Conservation (phyloP, 2,329 filamentous ascomycete genomes). For the Cordyceps cateniannulata region DNA sequence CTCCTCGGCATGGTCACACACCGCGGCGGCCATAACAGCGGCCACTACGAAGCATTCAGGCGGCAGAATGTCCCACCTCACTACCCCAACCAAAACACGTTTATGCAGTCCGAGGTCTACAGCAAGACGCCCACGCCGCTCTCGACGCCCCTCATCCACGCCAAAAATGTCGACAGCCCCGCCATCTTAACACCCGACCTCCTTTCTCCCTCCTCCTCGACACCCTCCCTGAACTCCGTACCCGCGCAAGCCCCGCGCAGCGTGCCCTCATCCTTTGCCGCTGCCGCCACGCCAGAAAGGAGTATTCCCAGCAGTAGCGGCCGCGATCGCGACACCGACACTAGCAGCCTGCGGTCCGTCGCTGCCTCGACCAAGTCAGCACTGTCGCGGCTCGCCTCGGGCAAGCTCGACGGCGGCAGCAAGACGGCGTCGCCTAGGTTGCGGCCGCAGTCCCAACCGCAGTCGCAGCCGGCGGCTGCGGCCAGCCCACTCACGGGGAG, state of each 20-base stretch:
- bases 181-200: constrained; percentile 43
- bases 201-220: constrained; percentile 33
- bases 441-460: constrained; percentile 15
- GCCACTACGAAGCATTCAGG: constrained; percentile 94
- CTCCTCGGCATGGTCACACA: constrained; percentile 86
- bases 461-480: constrained; percentile 10
- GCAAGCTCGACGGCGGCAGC: constrained; percentile 23
- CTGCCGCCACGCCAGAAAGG: not conserved
- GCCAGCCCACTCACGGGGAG: constrained; percentile 13
- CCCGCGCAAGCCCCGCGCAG: constrained; percentile 23
- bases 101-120: constrained; percentile 69
- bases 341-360: constrained; percentile 48
- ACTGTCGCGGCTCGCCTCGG: constrained; percentile 41
- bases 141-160: constrained; percentile 40
- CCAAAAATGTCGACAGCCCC: constrained; percentile 34
- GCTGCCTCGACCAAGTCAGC: constrained; percentile 51
- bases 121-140: constrained; percentile 53
- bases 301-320: constrained; percentile 21
- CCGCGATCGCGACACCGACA: constrained; percentile 39
- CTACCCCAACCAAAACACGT: constrained; percentile 75
- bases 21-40: constrained; percentile 91
- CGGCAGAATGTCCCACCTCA: constrained; percentile 74
- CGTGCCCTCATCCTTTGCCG: constrained; percentile 21
- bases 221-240: constrained; percentile 30
- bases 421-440: constrained; percentile 17